Evolutionary conservation across 495 filamentous ascomycete species (phyloP).

Genomic region (Xylaria grammica): DNA sequence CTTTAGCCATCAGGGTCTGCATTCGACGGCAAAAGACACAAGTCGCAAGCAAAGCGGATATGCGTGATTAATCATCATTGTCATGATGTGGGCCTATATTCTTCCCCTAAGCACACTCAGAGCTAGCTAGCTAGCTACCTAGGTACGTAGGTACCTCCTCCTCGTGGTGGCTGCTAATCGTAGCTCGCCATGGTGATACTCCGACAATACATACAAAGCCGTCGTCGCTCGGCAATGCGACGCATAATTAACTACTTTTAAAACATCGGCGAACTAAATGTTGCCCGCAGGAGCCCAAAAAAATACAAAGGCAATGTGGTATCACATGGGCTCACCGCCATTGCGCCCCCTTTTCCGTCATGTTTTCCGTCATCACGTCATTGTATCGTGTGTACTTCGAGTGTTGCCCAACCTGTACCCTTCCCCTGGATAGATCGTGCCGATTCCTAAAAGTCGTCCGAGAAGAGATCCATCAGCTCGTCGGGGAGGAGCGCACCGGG

Average conservation of each 20-base stretch:
- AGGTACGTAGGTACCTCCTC: no score
- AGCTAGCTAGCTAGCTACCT: not conserved
- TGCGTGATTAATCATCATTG: no score
- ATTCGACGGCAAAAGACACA: no score
- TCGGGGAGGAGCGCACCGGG: slow-evolving; percentile 35
- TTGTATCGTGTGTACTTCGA: not conserved
- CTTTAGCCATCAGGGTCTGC: no score
- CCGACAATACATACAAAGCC: not conserved
- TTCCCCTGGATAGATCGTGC: no score
- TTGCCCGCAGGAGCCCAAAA: not conserved
- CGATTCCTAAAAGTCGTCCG: slow-evolving; percentile 21
- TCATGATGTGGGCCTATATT: no score
- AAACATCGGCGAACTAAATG: not conserved
- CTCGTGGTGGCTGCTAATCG: not conserved
- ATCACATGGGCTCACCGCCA: slow-evolving; percentile 13
- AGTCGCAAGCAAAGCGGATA: no score
- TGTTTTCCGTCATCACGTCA: slow-evolving; percentile 5
- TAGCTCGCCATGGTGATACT: not conserved
- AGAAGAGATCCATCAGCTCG: slow-evolving; percentile 35
- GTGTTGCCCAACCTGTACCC: no score
- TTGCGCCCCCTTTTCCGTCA: not conserved
- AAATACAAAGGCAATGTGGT: not conserved
- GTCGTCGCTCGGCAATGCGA: not conserved
- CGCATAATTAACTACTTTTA: not conserved
- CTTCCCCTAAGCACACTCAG: no score